Percentiles rank a stretch among this genome's conserved stretches.
phyloP scores from a whole-genome alignment of 2,329 filamentous ascomycete genomes.

The Cyphellophora europaea region DNA sequence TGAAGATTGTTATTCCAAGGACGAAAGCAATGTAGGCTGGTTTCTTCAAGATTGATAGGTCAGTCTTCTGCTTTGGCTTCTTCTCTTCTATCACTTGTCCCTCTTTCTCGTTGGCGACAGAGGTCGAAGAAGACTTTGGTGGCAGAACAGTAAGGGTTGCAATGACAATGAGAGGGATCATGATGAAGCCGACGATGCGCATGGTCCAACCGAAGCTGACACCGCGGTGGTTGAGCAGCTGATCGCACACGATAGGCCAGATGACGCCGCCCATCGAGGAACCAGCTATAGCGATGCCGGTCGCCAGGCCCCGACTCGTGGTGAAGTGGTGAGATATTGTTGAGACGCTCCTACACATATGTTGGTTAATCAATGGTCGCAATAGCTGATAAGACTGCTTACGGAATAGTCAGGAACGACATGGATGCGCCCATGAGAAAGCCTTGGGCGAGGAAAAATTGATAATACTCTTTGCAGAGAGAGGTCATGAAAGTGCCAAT shows the following conservation, averaged over 20 bases:
- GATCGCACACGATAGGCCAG: conserved; percentile 39
- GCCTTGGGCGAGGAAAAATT: conserved; percentile 47
- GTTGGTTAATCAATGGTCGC: no score
- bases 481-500: conserved; percentile 52
- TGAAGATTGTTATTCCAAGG: conserved; percentile 17
- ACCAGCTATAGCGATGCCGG: conserved; percentile 36
- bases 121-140: conserved; percentile 1
- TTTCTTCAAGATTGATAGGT: conserved; percentile 20
- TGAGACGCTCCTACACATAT: neutral
- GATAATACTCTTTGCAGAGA: conserved; percentile 46
- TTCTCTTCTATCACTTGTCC: conserved; percentile 11
- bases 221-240: conserved; percentile 35
- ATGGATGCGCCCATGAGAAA: conserved; percentile 20
- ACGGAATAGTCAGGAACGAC: neutral
- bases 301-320: neutral
- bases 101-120: neutral
- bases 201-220: conserved; percentile 46
- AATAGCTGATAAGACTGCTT: no score
- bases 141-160: conserved; percentile 22
- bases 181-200: conserved; percentile 43
- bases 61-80: conserved; percentile 17
- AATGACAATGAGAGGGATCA: conserved; percentile 35
- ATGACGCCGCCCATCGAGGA: conserved; percentile 45
- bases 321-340: neutral
- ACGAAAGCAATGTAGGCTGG: conserved; percentile 16